Evolutionary conservation across 208 protist genomes (phyloP).

Genomic region (Leishmania aethiopica): DNA sequence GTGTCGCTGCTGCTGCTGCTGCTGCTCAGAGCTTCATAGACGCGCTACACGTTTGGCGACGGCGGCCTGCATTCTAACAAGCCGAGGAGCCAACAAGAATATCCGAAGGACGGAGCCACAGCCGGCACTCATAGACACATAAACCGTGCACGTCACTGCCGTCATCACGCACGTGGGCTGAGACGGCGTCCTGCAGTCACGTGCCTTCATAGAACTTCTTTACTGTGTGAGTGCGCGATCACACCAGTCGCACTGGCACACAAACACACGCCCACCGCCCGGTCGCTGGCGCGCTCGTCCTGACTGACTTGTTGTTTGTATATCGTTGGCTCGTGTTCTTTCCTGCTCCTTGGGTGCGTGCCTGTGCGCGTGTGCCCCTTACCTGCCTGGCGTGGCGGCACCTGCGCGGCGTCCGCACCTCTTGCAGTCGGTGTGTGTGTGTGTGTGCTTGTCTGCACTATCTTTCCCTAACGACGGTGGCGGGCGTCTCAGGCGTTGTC

Average conservation of each 20-base stretch:
- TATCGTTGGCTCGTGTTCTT: constrained; percentile 14
- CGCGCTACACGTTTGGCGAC: not conserved
- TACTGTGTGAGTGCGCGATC: not conserved
- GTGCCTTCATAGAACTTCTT: constrained; percentile 3
- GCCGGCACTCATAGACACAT: not conserved
- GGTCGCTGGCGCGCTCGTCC: not conserved
- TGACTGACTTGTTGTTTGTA: not conserved
- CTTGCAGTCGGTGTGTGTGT: not conserved
- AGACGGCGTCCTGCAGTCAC: not conserved
- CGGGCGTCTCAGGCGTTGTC: not conserved
- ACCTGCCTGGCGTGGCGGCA: no score
- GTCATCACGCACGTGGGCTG: not conserved
- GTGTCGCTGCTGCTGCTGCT: not conserved
- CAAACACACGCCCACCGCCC: not conserved
- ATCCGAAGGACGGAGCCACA: not conserved
- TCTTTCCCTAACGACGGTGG: not conserved
- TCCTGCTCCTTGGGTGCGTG: constrained; percentile 5
- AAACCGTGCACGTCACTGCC: not conserved
- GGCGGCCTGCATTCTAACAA: not conserved
- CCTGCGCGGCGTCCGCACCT: no score
- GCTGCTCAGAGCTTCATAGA: not conserved
- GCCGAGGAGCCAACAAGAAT: not conserved
- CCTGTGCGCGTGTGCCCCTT: not conserved
- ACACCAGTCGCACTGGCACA: not conserved
- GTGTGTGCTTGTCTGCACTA: constrained; percentile 13